Percentiles rank a stretch among this genome's conserved stretches.
Evolutionary conservation across 1,139 yeast species (phyloP).

Genomic region (Diutina sp.): DNA sequence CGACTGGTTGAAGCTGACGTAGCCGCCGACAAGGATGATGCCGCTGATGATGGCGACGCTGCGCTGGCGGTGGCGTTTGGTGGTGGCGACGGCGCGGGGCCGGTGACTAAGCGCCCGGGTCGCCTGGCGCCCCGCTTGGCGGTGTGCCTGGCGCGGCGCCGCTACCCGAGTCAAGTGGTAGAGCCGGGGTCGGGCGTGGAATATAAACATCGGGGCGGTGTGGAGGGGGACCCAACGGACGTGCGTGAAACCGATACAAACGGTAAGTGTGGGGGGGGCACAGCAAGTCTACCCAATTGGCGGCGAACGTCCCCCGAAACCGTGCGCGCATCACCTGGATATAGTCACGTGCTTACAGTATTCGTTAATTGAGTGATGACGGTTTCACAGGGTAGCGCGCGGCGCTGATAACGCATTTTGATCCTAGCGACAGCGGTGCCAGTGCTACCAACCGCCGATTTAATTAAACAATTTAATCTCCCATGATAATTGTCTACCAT

Average conservation of each 20-base stretch:
- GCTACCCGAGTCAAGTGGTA: not conserved
- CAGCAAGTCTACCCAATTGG: not conserved
- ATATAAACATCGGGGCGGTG: not conserved
- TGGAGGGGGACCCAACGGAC: not conserved
- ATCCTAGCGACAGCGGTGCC: too few relatives aligned
- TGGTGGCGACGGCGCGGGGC: constrained; percentile 4
- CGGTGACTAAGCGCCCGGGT: not conserved
- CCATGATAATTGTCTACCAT: too few relatives aligned
- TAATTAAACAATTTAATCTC: too few relatives aligned
- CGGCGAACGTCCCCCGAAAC: not conserved
- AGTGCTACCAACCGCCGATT: too few relatives aligned
- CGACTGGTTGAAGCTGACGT: constrained; percentile 27
- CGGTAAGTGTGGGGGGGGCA: not conserved
- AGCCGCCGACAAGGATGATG: constrained; percentile 31
- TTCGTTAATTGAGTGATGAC: not conserved
- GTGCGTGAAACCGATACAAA: too few relatives aligned
- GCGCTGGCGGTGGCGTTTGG: constrained; percentile 13
- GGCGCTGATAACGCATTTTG: too few relatives aligned
- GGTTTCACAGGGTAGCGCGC: not conserved
- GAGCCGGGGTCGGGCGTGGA: not conserved
- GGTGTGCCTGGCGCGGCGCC: not conserved
- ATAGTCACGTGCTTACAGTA: not conserved
- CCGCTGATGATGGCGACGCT: constrained; percentile 31
- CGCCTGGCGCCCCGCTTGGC: not conserved
- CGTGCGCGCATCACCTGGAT: not conserved